A percentile compares a stretch with the other conserved stretches of the same genome.
Conservation (phyloP, 169 alveolate species). For the Neospora caninum region DNA sequence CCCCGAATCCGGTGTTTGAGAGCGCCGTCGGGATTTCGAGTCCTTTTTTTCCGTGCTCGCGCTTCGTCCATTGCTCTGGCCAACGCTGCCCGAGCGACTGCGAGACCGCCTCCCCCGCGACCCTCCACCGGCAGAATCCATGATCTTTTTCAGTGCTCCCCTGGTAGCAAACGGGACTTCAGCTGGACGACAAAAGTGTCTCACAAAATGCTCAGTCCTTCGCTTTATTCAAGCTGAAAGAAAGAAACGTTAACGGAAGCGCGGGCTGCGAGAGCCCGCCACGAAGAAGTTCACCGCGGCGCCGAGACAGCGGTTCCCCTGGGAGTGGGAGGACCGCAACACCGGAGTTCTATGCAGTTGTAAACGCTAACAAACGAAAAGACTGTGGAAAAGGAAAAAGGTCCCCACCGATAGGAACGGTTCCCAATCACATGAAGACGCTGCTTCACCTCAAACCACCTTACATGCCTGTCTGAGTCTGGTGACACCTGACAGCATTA, state of each 20-base stretch:
- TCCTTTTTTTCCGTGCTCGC: not conserved
- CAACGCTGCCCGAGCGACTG: conserved; percentile 6
- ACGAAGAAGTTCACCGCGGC: not conserved
- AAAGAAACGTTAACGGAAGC: not conserved
- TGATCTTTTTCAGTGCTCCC: not conserved
- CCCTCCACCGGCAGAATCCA: not conserved
- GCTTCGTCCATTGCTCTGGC: conserved; percentile 18
- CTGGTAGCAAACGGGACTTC: not conserved
- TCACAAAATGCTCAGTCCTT: not conserved
- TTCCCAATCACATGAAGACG: too few species aligned
- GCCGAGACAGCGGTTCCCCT: too few species aligned
- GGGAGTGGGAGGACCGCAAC: too few species aligned
- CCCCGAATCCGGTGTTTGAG: conserved; percentile 11
- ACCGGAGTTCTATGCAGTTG: too few species aligned
- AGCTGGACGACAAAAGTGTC: not conserved
- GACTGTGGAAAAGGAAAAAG: too few species aligned
- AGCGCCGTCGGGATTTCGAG: not conserved
- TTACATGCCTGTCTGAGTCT: too few species aligned
- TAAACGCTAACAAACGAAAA: too few species aligned
- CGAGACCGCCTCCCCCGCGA: not conserved
- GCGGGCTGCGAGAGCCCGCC: not conserved
- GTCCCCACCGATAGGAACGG: too few species aligned
- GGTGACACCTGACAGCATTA: too few species aligned
- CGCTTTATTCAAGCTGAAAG: not conserved
- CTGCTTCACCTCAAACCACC: too few species aligned